Percentiles rank a stretch among this genome's conserved stretches.
These are phyloP conservation scores for Trypanosoma mega DNA, from an alignment of 208 protist species.

Conservation along the genomic window DNA sequence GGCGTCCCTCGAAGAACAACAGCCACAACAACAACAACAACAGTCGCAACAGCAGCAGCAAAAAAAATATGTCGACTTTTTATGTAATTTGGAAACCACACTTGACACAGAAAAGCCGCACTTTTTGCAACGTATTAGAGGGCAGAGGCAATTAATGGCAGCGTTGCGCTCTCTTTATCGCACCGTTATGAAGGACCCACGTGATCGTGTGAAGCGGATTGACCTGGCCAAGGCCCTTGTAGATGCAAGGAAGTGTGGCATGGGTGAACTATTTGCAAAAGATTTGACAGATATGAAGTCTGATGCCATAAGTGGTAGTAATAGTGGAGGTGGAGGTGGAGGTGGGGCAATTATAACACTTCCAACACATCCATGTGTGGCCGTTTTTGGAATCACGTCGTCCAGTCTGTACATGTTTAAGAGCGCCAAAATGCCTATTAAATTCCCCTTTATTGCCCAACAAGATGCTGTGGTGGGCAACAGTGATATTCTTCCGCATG, in stretches of 20 bases:
- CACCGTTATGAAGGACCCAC: constrained; percentile 31
- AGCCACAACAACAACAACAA: background rate
- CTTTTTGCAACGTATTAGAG: constrained; percentile 51
- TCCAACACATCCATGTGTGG: constrained; percentile 61
- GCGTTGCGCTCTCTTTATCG: constrained; percentile 38
- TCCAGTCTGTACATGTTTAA: constrained; percentile 80
- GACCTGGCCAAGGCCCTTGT: constrained; percentile 45
- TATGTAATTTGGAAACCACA: constrained; percentile 29
- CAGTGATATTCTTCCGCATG: too few species aligned
- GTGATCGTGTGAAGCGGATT: constrained; percentile 50
- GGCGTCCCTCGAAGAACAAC: constrained; percentile 15
- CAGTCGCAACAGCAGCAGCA: background rate
- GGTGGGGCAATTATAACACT: constrained; percentile 36
- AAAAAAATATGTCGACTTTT: constrained; percentile 19
- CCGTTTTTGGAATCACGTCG: constrained; percentile 35
- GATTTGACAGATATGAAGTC: background rate
- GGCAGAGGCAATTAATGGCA: constrained; percentile 45
- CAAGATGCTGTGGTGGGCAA: background rate
- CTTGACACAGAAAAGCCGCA: constrained; percentile 35
- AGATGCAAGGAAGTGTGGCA: constrained; percentile 48
- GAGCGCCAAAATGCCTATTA: constrained; percentile 78
- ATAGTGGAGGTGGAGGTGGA: background rate
- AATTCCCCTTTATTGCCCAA: constrained; percentile 35
- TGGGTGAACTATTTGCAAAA: constrained; percentile 44
- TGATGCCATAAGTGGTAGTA: background rate